These are phyloP conservation scores for Yarrowia sp. DNA, from an alignment of 805 yeast genomes.

Conservation along the genomic window DNA sequence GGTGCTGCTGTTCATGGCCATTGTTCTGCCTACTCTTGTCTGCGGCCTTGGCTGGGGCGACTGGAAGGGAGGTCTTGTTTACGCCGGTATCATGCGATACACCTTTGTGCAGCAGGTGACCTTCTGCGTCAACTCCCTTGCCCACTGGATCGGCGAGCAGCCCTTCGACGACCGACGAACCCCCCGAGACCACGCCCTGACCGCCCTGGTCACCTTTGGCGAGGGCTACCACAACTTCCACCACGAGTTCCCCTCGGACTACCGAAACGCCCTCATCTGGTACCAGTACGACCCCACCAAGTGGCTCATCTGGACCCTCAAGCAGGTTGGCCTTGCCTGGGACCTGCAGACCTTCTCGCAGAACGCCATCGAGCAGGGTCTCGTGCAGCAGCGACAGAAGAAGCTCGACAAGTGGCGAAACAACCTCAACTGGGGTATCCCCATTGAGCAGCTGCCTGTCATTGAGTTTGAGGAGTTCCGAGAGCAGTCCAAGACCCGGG, in stretches of 20 bases:
- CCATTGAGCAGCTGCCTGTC: conserved; percentile 84
- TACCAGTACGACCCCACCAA: conserved; percentile 88
- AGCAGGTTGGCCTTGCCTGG: conserved; percentile 63
- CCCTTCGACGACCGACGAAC: conserved; percentile 79
- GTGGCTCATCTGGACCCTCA: conserved; percentile 65
- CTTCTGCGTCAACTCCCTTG: conserved; percentile 78
- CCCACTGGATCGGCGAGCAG: conserved; percentile 78
- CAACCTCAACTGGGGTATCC: conserved; percentile 91
- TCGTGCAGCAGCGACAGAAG: conserved; percentile 83
- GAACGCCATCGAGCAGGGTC: conserved; percentile 70
- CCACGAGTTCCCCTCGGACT: conserved; percentile 94
- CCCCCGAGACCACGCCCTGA: conserved; percentile 69
- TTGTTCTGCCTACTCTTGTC: conserved; percentile 69
- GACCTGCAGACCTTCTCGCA: conserved; percentile 63
- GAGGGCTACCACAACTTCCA: conserved; percentile 94
- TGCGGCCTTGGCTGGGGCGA: conserved; percentile 76
- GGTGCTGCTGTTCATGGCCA: conserved; percentile 59
- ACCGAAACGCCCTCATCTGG: conserved; percentile 73
- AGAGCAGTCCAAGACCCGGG: conserved; percentile 59
- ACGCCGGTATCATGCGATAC: conserved; percentile 78
- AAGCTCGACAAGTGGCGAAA: conserved; percentile 77
- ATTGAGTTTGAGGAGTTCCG: conserved; percentile 62
- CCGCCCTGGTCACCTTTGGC: conserved; percentile 77
- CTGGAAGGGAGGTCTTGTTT: conserved; percentile 75
- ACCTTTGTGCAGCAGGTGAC: conserved; percentile 79